Base-by-base conservation (phyloP, 2,329 filamentous ascomycete species). In the Raffaelea ambrosiae region DNA sequence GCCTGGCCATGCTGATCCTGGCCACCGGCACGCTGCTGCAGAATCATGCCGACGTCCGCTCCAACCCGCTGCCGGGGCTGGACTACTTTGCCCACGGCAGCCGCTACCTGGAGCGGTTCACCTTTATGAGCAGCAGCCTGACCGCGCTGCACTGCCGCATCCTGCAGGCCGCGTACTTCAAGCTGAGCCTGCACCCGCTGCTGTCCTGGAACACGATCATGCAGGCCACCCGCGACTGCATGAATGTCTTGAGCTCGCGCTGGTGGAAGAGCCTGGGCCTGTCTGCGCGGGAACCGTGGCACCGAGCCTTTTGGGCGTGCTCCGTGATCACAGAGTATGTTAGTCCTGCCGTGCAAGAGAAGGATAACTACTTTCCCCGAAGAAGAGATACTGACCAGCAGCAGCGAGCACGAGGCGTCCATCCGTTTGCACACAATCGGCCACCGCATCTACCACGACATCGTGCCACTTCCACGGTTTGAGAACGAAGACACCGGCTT, bases 401-500 rank as follows among this genome's bases (percentile, higher is more conserved):
- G 26, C 26, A 51, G 51, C 20, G 51, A 53, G 39, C 38, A 49
- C n/a, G 51, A 51, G n/a, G 48, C 43, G 3, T 35, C 40, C 18
- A 44, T 53, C 20, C 46, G 46, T 9, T 26, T 49, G 46, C 43
- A 47, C 47, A 48, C 51, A 3, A 44, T 51, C 26, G 51, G 51
- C 13, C 51, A 53, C 33, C 48, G 51, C 9, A 29, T 40, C n/a
- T 53, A 47, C 44, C 49, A 51, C 29, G 51, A 53, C 5, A 44
- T 53, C 16, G 46, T 53, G 9, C 51, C 46, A 8, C 42, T 53
- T n/a, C 48, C 48, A n/a, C 41, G 22, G 7, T 51, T 51, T 41
- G 49, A 51, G 31, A 50, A 51, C 31, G 52, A 53, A 23, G 47
- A 51, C 44, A 51, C 49, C 1, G 49, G 49, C n/a, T 53, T 51